Conservation (phyloP, 208 protist genomes). For the Angomonas ambiguus region DNA sequence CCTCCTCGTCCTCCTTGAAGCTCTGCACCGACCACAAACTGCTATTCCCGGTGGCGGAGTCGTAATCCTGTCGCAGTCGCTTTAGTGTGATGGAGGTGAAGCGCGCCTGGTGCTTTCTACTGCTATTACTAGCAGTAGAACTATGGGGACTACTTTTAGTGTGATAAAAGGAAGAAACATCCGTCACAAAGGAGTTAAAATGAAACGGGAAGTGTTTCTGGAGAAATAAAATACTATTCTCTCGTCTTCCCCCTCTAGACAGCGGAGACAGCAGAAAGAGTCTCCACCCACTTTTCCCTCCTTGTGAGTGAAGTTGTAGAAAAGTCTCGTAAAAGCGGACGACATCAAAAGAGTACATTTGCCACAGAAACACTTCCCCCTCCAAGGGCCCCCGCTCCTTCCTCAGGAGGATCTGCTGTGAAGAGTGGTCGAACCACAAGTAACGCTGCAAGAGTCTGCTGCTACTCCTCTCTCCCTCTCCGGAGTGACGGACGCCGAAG, state of each 20-base stretch:
- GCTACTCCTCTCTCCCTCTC: background rate
- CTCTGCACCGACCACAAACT: background rate
- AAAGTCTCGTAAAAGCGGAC: background rate
- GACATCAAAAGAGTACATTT: background rate
- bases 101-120: background rate
- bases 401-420: background rate
- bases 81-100: background rate
- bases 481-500: background rate
- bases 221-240: conserved; percentile 2
- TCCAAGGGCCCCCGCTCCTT: background rate
- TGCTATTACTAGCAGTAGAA: too few species aligned
- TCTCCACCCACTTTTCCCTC: background rate
- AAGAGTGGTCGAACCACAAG: background rate
- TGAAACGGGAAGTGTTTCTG: conserved; percentile 4
- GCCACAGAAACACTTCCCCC: background rate
- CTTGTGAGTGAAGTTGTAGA: background rate
- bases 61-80: background rate
- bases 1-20: background rate
- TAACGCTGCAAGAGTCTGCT: background rate
- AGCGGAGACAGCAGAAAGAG: background rate
- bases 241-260: background rate
- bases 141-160: background rate
- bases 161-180: background rate
- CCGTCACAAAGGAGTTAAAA: background rate
- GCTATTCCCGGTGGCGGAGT: background rate